Evolutionary conservation across 1,284 basidiomycete genomes (phyloP), one percentile per base, ranked within the genome.

Genomic region (Ganoderma sinense): DNA sequence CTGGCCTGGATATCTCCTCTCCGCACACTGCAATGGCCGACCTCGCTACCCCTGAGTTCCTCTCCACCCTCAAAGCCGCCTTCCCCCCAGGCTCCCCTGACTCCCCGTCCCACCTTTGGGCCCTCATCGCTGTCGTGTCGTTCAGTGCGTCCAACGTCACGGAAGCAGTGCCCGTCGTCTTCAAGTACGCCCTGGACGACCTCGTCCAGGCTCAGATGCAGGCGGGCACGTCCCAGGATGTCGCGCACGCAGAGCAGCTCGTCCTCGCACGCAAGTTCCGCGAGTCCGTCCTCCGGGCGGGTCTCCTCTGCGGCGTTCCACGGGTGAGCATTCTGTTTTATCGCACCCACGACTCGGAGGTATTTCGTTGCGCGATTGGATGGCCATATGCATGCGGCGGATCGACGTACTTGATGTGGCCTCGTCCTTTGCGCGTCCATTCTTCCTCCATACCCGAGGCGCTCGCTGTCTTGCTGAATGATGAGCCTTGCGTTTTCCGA

Each of bases 281-380:
- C 16, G 89, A 91, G 69, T 85, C 85, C 0, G 70, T 91, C 8
- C 85, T 91, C 78, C 89, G 89, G 74, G 83, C 85, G 10, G 88
- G 87, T 8, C 75, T 88, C 72, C 83, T 86, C 23, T 82, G 82
- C 69, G 89, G 89, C 18, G 86, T 86, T 71, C 84, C 88, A 10
- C 85, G 84, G 80, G 88, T 78, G 70, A 62, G 77, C 60, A 36
- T 45, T 33, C 10, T 51, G 48, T n/a, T n/a, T n/a, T n/a, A n/a
- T n/a, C n/a, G n/a, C n/a, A n/a, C n/a, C n/a, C n/a, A n/a, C n/a
- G n/a, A n/a, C n/a, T n/a, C n/a, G n/a, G n/a, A n/a, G n/a, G n/a
- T n/a, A n/a, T n/a, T n/a, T n/a, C n/a, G n/a, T n/a, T n/a, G n/a
- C 33, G 33, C 33, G 33, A 33, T 33, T 33, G 33, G n/a, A n/a